These are phyloP conservation scores for Cladochytrium replicatum DNA, from an alignment of 192 early-diverging fungal genomes.

Conservation along the genomic window DNA sequence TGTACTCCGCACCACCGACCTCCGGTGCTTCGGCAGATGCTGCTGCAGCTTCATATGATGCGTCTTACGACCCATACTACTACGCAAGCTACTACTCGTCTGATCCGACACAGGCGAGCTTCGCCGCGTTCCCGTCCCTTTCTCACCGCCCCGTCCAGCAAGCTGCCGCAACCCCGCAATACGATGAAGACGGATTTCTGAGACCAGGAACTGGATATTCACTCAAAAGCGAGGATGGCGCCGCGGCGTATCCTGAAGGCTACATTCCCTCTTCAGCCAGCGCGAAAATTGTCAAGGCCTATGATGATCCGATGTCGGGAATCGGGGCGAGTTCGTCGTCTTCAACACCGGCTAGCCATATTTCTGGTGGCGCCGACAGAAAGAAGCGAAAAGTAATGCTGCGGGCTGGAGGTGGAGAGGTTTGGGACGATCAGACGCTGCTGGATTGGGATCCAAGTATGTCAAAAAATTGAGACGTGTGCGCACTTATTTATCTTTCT, in stretches of 20 bases:
- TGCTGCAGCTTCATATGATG: too few species aligned
- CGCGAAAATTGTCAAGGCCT: constrained; percentile 1
- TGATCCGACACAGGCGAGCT: too few species aligned
- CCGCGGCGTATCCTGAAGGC: constrained; percentile 5
- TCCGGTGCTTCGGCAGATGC: too few species aligned
- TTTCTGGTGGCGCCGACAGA: constrained; percentile 24
- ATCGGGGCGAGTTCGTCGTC: neutral
- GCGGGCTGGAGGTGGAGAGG: constrained; percentile 79
- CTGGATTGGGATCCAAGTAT: constrained; percentile 75
- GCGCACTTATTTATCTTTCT: neutral
- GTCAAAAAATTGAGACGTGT: neutral
- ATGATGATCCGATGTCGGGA: neutral
- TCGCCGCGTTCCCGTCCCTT: too few species aligned
- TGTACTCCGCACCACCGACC: too few species aligned
- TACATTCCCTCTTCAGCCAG: constrained; percentile 5
- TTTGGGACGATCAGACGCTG: constrained; percentile 85
- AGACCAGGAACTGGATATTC: too few species aligned
- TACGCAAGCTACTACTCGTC: too few species aligned
- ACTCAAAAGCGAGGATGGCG: too few species aligned
- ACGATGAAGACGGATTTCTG: too few species aligned
- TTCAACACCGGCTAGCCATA: neutral
- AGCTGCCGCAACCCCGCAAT: too few species aligned
- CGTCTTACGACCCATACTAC: too few species aligned
- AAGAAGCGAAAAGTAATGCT: constrained; percentile 56
- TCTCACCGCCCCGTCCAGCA: too few species aligned